Percentiles rank a stretch among this genome's conserved stretches.
Conservation (phyloP, 192 early-diverging fungal species). For the Coemansia sp. region DNA sequence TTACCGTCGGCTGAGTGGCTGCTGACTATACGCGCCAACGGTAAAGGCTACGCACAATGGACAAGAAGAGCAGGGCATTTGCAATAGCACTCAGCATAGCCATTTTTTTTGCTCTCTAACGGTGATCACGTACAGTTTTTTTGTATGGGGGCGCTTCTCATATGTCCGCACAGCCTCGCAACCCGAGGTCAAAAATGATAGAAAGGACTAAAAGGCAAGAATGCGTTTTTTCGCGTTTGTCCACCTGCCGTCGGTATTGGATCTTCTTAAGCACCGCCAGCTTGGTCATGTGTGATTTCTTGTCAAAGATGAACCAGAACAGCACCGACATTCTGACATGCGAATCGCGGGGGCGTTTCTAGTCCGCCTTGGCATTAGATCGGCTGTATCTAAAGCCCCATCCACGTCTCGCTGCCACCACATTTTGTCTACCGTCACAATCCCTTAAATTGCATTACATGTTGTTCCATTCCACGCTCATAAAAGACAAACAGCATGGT, state of each 20-base stretch:
- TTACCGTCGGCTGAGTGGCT: constrained; percentile 4
- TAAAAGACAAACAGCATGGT: not conserved
- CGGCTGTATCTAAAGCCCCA: not conserved
- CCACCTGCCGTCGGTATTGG: not conserved
- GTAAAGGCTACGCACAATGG: not conserved
- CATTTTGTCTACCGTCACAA: not conserved
- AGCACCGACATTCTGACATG: not conserved
- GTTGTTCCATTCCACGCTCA: not conserved
- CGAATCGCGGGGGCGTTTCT: not conserved
- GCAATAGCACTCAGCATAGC: not conserved
- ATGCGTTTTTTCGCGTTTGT: not conserved
- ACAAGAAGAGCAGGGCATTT: not conserved
- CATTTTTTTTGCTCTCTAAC: not conserved
- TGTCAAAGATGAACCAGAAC: not conserved
- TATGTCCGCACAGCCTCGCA: not conserved
- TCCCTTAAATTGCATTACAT: not conserved
- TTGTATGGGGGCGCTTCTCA: not conserved
- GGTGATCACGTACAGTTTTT: not conserved
- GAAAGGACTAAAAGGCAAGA: not conserved
- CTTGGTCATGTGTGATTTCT: not conserved
- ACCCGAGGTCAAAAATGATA: not conserved
- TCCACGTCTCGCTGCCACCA: not conserved
- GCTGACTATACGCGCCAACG: not conserved
- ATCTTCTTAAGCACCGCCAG: not conserved
- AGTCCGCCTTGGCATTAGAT: not conserved